Evolutionary conservation across 768 basidiomycete species (phyloP), one percentile per base, ranked within the genome.

Genomic region (Heimioporus sp.): DNA sequence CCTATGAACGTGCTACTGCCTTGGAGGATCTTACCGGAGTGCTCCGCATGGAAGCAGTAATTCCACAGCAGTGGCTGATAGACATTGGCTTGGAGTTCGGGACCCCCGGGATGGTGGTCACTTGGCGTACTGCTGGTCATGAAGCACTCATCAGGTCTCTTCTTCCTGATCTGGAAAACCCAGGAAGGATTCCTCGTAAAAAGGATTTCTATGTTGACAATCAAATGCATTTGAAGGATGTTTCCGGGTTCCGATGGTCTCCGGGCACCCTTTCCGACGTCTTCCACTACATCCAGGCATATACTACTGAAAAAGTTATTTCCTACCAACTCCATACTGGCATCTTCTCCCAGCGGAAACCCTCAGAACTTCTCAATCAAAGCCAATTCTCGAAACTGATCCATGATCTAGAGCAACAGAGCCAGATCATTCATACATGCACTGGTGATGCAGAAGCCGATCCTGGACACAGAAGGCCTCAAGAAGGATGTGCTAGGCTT

Each of bases 261-360:
- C 45, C 41, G 0, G 21, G 32, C 3, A n/a, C n/a, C n/a, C n/a
- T n/a, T n/a, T 37, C 35, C 1, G 7, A 46, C 1, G 12, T 4
- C 7, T 3, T 51, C 4, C 2, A 1, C 7, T 60, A 59, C 5
- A 7, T 60, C 1, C 51, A 58, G 4, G 50, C 46, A 0, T 60
- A 60, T 3, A 55, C 51, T 0, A 60, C 53, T 0, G 46, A 59
- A 11, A 60, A 60, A 8, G 12, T 35, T 0, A 16, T 59, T 0
- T 47, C 49, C 0, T 59, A 60, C 20, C 59, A 59, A 16, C 53
- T 59, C 2, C 53, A 60, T 10, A 4, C 37, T 0, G 39, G 57
- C 0, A 28, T 57, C 0, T 59, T 53, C 31, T 9, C 6, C 0
- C 4, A 0, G 1, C 2, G 49, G 0, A 56, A 45, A 3, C 2